Evolutionary conservation across 352 stramenopile species (phyloP).

Genomic region (Phytopythium mirpurense): DNA sequence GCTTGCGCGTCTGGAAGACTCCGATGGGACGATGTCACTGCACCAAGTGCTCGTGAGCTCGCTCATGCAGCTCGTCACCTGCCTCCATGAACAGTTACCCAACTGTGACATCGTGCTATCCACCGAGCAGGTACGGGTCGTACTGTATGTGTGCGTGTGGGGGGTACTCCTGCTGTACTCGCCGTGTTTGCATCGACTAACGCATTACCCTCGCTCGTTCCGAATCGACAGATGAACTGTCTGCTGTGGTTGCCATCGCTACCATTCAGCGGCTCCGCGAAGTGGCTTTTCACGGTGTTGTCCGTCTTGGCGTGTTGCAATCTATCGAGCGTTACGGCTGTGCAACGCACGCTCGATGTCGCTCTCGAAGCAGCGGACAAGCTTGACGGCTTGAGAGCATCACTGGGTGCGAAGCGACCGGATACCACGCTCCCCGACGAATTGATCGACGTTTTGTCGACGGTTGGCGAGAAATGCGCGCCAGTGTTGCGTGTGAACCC

Average conservation of each 20-base stretch:
- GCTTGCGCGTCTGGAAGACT: slow-evolving; percentile 14
- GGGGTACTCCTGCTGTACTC: background rate
- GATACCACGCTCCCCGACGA: background rate
- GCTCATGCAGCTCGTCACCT: slow-evolving; percentile 20
- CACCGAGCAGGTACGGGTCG: slow-evolving; percentile 26
- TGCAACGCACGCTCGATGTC: slow-evolving; percentile 27
- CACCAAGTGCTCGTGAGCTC: slow-evolving; percentile 21
- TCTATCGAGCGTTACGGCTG: slow-evolving; percentile 25
- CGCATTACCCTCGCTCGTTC: background rate
- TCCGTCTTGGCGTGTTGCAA: slow-evolving; percentile 25
- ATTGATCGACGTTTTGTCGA: background rate
- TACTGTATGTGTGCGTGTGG: background rate
- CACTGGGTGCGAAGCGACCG: background rate
- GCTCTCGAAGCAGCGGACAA: slow-evolving; percentile 11
- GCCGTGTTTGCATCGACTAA: background rate
- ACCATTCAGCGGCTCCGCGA: background rate
- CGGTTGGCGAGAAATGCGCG: slow-evolving; percentile 30
- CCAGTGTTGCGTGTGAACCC: slow-evolving; percentile 23
- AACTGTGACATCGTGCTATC: slow-evolving; percentile 14
- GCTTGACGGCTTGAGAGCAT: background rate
- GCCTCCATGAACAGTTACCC: slow-evolving; percentile 13
- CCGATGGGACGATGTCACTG: slow-evolving; percentile 1
- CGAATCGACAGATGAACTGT: slow-evolving; percentile 1
- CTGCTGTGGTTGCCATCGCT: background rate
- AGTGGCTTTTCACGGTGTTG: slow-evolving; percentile 8